Evolutionary conservation across 352 stramenopile genomes (phyloP).

Genomic region (Phytophthora chlamydospora): DNA sequence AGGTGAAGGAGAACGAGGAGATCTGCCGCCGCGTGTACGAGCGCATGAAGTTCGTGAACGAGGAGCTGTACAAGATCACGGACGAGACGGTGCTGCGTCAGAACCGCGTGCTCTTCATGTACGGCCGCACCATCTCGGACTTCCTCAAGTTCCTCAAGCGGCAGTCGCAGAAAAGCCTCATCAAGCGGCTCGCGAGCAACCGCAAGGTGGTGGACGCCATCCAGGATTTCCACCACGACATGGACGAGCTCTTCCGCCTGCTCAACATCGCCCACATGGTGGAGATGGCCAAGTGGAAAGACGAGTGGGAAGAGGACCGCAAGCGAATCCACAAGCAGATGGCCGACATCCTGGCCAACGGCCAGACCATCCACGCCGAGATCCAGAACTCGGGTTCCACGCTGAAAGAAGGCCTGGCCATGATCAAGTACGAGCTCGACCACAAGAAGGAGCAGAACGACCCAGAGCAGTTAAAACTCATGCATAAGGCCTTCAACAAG

Average conservation of each 20-base stretch:
- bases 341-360: conserved; percentile 23
- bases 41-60: conserved; percentile 38
- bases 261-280: too few relatives aligned
- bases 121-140: conserved; percentile 33
- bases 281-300: conserved; percentile 20
- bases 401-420: conserved; percentile 22
- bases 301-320: conserved; percentile 32
- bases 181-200: too few relatives aligned
- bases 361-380: conserved; percentile 24
- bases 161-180: too few relatives aligned
- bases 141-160: too few relatives aligned
- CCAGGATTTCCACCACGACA: too few relatives aligned
- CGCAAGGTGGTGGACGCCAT: too few relatives aligned
- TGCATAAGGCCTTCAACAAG: conserved; percentile 30
- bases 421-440: conserved; percentile 31
- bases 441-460: conserved; percentile 25
- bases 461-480: conserved; percentile 26
- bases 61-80: conserved; percentile 47
- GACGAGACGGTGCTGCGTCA: conserved; percentile 40
- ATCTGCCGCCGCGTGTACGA: conserved; percentile 33
- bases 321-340: conserved; percentile 25
- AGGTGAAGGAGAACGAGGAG: conserved; percentile 43
- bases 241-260: too few relatives aligned
- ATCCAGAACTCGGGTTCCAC: conserved; percentile 8
- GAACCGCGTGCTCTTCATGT: conserved; percentile 44